These are phyloP conservation scores for Hyphopichia buzzinii DNA, from an alignment of 1,139 yeast species.

Conservation along the genomic window DNA sequence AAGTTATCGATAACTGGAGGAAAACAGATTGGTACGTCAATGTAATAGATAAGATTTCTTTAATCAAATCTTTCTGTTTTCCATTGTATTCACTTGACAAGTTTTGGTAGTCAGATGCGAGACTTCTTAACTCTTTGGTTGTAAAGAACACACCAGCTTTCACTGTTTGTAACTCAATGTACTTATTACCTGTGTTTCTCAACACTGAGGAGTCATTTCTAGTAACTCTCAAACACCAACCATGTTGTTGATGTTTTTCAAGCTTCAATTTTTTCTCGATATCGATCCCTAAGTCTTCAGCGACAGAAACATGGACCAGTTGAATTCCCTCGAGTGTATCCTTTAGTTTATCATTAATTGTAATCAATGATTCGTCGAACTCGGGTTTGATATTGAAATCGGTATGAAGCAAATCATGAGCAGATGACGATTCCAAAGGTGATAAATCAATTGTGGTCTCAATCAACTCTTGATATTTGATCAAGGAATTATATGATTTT, in stretches of 20 bases:
- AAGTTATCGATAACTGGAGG: conserved; percentile 57
- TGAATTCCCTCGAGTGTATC: conserved; percentile 54
- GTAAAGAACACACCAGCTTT: conserved; percentile 95
- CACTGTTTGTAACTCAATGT: conserved; percentile 80
- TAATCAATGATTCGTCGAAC: conserved; percentile 73
- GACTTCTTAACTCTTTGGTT: conserved; percentile 57
- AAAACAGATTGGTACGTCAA: conserved; percentile 79
- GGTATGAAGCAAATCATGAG: conserved; percentile 33
- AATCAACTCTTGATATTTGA: conserved; percentile 77
- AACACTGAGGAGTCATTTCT: conserved; percentile 82
- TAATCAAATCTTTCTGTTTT: conserved; percentile 75
- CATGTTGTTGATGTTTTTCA: conserved; percentile 82
- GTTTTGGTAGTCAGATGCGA: conserved; percentile 58
- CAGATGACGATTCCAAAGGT: conserved; percentile 61
- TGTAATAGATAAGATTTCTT: conserved; percentile 77
- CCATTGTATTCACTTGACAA: conserved; percentile 65
- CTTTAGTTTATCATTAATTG: conserved; percentile 58
- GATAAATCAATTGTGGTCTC: conserved; percentile 89
- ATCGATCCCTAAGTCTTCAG: conserved; percentile 76
- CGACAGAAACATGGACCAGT: conserved; percentile 59
- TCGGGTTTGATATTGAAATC: conserved; percentile 88
- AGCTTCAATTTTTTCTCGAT: conserved; percentile 83
- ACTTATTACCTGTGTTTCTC: conserved; percentile 58
- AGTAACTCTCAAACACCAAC: conserved; percentile 92
- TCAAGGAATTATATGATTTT: conserved; percentile 48